Percentiles rank a stretch among this genome's conserved stretches.
These are phyloP conservation scores for Dothistroma pini DNA, from an alignment of 2,329 filamentous ascomycete genomes.

Conservation along the genomic window DNA sequence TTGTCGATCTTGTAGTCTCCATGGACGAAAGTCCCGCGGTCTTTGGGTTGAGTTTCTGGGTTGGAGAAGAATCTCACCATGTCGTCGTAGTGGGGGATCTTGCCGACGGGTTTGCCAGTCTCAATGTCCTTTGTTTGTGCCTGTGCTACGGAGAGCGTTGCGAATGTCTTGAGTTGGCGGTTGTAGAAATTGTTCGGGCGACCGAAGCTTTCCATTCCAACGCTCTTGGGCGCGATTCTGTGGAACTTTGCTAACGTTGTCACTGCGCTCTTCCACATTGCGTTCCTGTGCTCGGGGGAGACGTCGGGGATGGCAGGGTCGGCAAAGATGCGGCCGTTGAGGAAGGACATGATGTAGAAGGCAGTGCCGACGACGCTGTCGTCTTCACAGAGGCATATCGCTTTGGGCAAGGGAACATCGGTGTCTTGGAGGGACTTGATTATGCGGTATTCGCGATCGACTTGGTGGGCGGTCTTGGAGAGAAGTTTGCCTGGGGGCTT, in stretches of 20 bases:
- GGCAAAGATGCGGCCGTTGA: slow-evolving; percentile 90
- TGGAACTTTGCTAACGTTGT: slow-evolving; percentile 83
- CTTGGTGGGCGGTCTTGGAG: slow-evolving; percentile 90
- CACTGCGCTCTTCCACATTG: slow-evolving; percentile 84
- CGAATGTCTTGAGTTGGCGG: slow-evolving; percentile 81
- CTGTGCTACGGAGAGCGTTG: slow-evolving; percentile 73
- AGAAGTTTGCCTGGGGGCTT: slow-evolving; percentile 94
- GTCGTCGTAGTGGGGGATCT: slow-evolving; percentile 77
- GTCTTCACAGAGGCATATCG: slow-evolving; percentile 85
- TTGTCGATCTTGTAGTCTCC: slow-evolving; percentile 86
- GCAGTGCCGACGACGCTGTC: slow-evolving; percentile 74
- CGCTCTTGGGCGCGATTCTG: slow-evolving; percentile 61
- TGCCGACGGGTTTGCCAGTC: slow-evolving; percentile 70
- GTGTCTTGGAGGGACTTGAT: slow-evolving; percentile 76
- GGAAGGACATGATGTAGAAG: slow-evolving; percentile 97
- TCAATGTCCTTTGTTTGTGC: slow-evolving; percentile 72
- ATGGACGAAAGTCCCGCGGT: slow-evolving; percentile 77
- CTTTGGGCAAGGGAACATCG: slow-evolving; percentile 79
- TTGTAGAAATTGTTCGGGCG: slow-evolving; percentile 73
- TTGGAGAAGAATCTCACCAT: slow-evolving; percentile 76
- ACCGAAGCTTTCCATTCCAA: slow-evolving; percentile 71
- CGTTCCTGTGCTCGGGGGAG: slow-evolving; percentile 62
- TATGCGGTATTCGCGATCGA: slow-evolving; percentile 92
- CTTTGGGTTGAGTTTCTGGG: slow-evolving; percentile 65
- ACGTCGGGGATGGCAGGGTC: slow-evolving; percentile 78